Evolutionary conservation across 2,329 filamentous ascomycete species (phyloP).

Genomic region (Ophiocordyceps camponoti-floridani): DNA sequence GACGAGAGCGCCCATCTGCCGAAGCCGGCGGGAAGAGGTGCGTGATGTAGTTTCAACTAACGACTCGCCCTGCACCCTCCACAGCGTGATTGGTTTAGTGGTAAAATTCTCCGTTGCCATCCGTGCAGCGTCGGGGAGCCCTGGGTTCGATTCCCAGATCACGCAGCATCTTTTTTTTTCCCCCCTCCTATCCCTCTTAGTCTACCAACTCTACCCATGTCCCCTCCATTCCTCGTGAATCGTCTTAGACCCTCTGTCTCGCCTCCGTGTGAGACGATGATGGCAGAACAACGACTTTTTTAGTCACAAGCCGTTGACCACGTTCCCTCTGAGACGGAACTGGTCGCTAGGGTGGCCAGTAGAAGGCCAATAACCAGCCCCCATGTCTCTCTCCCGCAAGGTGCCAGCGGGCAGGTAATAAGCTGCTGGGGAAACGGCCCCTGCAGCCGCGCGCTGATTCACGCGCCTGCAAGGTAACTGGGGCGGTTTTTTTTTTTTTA

Average conservation of each 20-base stretch:
- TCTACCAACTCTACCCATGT: too few relatives aligned
- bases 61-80: not conserved
- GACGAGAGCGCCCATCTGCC: too few relatives aligned
- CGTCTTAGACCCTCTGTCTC: not conserved
- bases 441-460: not conserved
- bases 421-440: not conserved
- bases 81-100: slow-evolving; percentile 2
- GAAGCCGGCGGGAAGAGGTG: not conserved
- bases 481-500: too few relatives aligned
- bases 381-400: not conserved
- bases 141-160: slow-evolving; percentile 2
- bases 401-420: too few relatives aligned
- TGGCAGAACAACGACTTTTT: too few relatives aligned
- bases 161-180: not conserved
- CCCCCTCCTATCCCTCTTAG: not conserved
- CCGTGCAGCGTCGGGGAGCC: slow-evolving; percentile 1
- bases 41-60: not conserved
- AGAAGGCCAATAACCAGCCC: not conserved
- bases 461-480: too few relatives aligned
- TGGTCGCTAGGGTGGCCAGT: too few relatives aligned
- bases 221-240: not conserved
- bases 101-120: slow-evolving; percentile 3
- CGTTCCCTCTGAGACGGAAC: too few relatives aligned
- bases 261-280: not conserved
- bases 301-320: too few relatives aligned